A percentile compares a stretch with the other conserved stretches of the same genome.
Conservation (phyloP, 2,329 filamentous ascomycete genomes). For the Penicillium brasilianum region DNA sequence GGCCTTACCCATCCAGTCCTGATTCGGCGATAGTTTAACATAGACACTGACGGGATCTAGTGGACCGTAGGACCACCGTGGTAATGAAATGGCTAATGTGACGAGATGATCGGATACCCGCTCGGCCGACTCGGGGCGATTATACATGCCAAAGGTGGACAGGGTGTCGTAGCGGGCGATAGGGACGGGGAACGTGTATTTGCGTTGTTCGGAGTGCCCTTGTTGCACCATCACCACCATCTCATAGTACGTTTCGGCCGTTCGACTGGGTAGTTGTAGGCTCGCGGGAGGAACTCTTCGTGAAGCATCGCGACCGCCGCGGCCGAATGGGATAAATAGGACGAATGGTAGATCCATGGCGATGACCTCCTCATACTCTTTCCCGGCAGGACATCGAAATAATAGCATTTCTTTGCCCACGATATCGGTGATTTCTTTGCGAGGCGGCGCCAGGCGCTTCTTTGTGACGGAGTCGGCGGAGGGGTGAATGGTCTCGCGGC, state of each 20-base stretch:
- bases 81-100: constrained; percentile 87
- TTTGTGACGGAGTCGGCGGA: constrained; percentile 93
- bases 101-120: constrained; percentile 88
- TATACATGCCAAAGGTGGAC: constrained; percentile 99
- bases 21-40: constrained; percentile 90
- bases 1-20: constrained; percentile 88
- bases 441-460: constrained; percentile 85
- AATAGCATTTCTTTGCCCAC: constrained; percentile 95
- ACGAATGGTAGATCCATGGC: constrained; percentile 98
- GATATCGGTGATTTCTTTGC: constrained; percentile 88
- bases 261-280: constrained; percentile 85
- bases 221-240: constrained; percentile 95
- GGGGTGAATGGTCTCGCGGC: constrained; percentile 94
- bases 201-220: constrained; percentile 82
- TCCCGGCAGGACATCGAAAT: constrained; percentile 82
- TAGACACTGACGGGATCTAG: constrained; percentile 95
- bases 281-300: constrained; percentile 90
- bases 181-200: constrained; percentile 88
- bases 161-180: constrained; percentile 93
- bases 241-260: constrained; percentile 97
- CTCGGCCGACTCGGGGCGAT: constrained; percentile 87
- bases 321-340: constrained; percentile 93
- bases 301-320: constrained; percentile 87
- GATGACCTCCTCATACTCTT: constrained; percentile 84
- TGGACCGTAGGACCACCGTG: constrained; percentile 95